phyloP scores from a whole-genome alignment of 768 basidiomycete species.

The Termitomyces sp. region DNA sequence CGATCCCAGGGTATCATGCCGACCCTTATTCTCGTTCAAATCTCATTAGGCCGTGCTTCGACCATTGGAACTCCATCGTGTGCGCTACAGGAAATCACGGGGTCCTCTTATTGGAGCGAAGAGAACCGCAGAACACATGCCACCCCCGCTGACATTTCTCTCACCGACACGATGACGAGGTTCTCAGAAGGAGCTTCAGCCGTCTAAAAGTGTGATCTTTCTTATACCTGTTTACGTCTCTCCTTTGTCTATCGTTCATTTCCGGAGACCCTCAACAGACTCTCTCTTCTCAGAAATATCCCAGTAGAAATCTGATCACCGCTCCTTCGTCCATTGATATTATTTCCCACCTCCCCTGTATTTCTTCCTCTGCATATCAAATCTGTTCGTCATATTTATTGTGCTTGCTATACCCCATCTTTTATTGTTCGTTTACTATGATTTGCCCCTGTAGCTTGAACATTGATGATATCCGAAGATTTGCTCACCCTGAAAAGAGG shows the following conservation, averaged over 20 bases:
- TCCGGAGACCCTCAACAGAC: background rate
- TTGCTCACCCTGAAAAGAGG: background rate
- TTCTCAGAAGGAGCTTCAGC: background rate
- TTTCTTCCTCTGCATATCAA: background rate
- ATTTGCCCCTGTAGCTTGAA: background rate
- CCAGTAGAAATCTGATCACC: background rate
- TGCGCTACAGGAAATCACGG: background rate
- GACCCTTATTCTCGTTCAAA: conserved; percentile 18
- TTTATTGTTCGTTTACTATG: background rate
- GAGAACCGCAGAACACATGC: background rate
- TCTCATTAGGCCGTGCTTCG: conserved; percentile 8
- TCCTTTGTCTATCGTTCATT: background rate
- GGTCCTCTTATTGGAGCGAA: conserved; percentile 6
- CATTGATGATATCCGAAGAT: too few relatives aligned
- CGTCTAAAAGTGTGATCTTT: background rate
- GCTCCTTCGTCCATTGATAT: background rate
- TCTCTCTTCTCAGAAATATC: background rate
- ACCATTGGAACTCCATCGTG: conserved; percentile 1
- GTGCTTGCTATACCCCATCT: background rate
- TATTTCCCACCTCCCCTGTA: background rate
- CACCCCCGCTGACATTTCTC: background rate
- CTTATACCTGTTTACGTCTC: background rate
- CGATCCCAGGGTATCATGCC: conserved; percentile 18
- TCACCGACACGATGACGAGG: background rate
- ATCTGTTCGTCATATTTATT: background rate